Evolutionary conservation across 768 basidiomycete genomes (phyloP), one percentile per base, ranked within the genome.

Genomic region (Trametes cingulata): DNA sequence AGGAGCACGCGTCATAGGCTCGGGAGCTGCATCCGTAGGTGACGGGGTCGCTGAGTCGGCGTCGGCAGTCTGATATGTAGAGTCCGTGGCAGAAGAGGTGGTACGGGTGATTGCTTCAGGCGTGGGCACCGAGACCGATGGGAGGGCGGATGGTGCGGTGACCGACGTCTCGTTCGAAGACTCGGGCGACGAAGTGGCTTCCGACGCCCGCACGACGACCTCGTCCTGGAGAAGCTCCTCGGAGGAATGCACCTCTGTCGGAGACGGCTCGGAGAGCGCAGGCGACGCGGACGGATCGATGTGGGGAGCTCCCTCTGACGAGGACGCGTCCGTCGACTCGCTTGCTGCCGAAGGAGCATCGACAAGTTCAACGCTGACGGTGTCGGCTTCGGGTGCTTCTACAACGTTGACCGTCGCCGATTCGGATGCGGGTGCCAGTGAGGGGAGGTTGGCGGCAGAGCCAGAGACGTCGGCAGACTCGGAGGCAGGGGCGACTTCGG

Each of bases 21-120:
- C 51, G 15, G 47, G 29, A 1, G 45, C 20, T 25, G 33, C 12
- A 22, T 29, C 29, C 5, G 35, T 6, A 29, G 52, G 37, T 9
- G 59, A 50, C 3, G 39, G 12, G 20, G 45, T 7, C 7, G 25
- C 24, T 3, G 36, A 19, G 22, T 45, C 50, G 24, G 29, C 6
- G 17, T 52, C 45, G 41, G 50, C 61, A 1, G 56, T 52, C 19
- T 33, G 12, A 50, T 45, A 41, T 7, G 60, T 61, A 19, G 45
- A 19, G 14, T 56, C 55, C 2, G 55, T 47, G 13, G 51, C 25
- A n/a, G 56, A 35, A 46, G 60, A 61, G 2, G 54, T 27, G 2
- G 8, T 36, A 25, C 60, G 60, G 7, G 60, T 46, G 54, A 61
- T 56, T 12, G 54, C 49, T 15, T 52, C 55, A 14, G 60, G 54